Base-by-base conservation (phyloP, 495 filamentous ascomycete species). In the Ramalina intermedia region DNA sequence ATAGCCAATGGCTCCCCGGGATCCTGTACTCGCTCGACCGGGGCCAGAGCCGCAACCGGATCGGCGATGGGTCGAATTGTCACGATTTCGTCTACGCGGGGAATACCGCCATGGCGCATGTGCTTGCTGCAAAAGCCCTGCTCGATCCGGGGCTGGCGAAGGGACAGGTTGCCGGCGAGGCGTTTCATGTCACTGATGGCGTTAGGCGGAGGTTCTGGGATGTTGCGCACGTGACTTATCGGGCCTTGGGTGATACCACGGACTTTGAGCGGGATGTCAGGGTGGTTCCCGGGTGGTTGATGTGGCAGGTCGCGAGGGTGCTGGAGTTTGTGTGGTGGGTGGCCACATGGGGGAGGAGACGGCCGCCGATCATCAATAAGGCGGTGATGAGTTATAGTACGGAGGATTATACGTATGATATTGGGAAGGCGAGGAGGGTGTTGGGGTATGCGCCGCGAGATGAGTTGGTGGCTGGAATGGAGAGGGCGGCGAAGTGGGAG, bases 81-180 rank as follows among this genome's bases (percentile, higher is more conserved):
- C 85, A 86, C 66, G 84, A 88, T 63, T 85, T 84, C 64, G 86
- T 82, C 37, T 85, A 87, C 64, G 83, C 85, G 52, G 74, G 70
- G 48, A 88, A 88, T 66, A 75, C 82, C 7, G 83, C 82, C 7
- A 74, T 84, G 60, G 82, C 74, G 1, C 84, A 87, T 58, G 66
- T 84, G 7, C 71, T 87, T 1, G 80, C 80, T 33, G 78, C 80
- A 2, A 63, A 65, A n/a, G 79, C 75, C 12, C 75, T 88, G 6
- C 63, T 84, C 17, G 58, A 64, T 20, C 38, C 56, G 33, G 76
- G 73, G 0, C 56, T 66, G 40, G 61, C 66, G 12, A 53, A 68
- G 18, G 78, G 80, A 61, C 66, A 66, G 23, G 80, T 85, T 11
- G 84, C 85, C 55, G 84, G 84, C 37, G 82, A 87, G 60, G 75